A percentile compares a stretch with the other conserved stretches of the same genome.
These are phyloP conservation scores for Kwoniella sp. DNA, from an alignment of 768 basidiomycete genomes.

Conservation along the genomic window DNA sequence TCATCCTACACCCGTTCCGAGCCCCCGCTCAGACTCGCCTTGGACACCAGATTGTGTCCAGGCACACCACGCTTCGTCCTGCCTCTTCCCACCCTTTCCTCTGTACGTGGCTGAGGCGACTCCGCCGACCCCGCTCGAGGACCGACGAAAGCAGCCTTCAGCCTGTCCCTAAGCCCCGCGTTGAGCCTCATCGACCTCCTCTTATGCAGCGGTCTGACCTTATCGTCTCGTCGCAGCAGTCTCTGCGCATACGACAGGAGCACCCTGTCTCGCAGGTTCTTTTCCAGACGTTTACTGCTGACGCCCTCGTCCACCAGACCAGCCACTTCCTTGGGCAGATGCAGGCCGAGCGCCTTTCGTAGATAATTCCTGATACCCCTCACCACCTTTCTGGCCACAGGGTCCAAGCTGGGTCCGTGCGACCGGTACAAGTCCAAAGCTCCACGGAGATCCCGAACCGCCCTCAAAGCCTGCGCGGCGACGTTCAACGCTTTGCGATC, in stretches of 20 bases:
- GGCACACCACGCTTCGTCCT: too few relatives aligned
- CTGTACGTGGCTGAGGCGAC: too few relatives aligned
- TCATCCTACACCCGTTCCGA: too few relatives aligned
- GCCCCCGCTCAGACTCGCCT: too few relatives aligned
- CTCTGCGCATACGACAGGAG: background rate
- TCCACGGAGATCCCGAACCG: slow-evolving; percentile 1
- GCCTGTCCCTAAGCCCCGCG: background rate
- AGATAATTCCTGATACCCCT: slow-evolving; percentile 4
- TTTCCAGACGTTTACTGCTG: background rate
- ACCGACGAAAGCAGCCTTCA: background rate
- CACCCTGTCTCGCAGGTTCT: background rate
- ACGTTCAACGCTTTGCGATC: slow-evolving; percentile 10
- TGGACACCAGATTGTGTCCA: too few relatives aligned
- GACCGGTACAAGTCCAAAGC: background rate
- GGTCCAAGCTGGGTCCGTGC: background rate
- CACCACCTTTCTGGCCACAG: slow-evolving; percentile 1
- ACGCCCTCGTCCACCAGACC: too few relatives aligned
- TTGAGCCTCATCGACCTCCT: slow-evolving; percentile 1
- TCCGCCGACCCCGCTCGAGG: background rate
- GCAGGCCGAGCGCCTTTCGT: slow-evolving; percentile 4
- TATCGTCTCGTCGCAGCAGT: slow-evolving; percentile 3
- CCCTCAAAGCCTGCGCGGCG: slow-evolving; percentile 6
- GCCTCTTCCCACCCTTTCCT: background rate
- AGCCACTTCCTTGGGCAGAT: too few relatives aligned
- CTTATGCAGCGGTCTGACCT: background rate